Evolutionary conservation across 2,329 filamentous ascomycete genomes (phyloP), one percentile per base, ranked within the genome.

Genomic region (Fusarium napiforme): DNA sequence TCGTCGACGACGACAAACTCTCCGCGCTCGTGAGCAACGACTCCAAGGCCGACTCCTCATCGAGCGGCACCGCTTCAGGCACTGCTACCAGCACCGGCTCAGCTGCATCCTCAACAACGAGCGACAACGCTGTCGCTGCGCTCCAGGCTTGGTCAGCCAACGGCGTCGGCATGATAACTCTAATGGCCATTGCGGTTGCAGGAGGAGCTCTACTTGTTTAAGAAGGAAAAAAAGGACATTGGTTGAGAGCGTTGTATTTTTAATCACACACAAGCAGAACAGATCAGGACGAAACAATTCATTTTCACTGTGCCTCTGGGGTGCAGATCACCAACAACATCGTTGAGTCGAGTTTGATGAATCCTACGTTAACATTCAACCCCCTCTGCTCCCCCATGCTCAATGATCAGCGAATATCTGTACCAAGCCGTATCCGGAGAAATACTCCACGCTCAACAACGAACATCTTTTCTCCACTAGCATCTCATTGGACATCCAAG

Each of bases 1-100:
- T 82, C 69, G 72, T 64, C 75, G 69, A 71, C 70, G 83, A 84
- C 69, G 30, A 74, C 26, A 73, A 78, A 43, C 81, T 84, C 34
- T 74, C 79, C 0, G 81, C 81, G 3, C 79, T 84, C 9, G 76
- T 84, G 18, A 67, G 71, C 46, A 52, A 64, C 28, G 47, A 50
- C 43, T 73, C 72, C 19, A 56, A 70, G 21, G 50, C 60, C 19
- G 47, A 64, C 2, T 49, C 73, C 2, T 68, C 64, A 4, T 50
- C 60, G 19, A 58, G 28, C 7, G 55, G 28, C 19, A 76, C 78
- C 30, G 46, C 72, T 1, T 73, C 77, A 26, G 46, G 73, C 1
- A 75, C 69, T 9, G 49, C 60, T 26, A 71, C 79, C 9, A 37
- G 57, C 36, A 78, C 75, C 15, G 69, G 71, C 26, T 59, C 75